Base-by-base conservation (phyloP, 371 early-diverging fungal species). In the Mortierella polycephala region DNA sequence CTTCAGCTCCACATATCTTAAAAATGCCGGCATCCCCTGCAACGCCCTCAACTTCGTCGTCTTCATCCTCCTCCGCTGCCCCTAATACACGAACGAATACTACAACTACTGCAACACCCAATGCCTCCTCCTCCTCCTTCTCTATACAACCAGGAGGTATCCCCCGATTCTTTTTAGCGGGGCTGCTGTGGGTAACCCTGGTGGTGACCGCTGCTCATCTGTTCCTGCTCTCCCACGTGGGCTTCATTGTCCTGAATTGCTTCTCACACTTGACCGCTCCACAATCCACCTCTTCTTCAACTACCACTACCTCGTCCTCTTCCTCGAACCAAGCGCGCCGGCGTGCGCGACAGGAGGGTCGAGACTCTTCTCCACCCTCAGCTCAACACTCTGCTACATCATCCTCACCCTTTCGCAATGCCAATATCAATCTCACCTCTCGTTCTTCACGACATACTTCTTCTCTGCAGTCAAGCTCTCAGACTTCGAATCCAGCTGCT, bases 191-290 rank as follows among this genome's bases (percentile, higher is more conserved):
- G 77, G 46, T 77, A 57, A 71, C 77, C 40, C 55, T 77, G 2
- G 72, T 71, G 7, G 55, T 77, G 55, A 72, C 79, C 0, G 73
- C 79, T 14, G 69, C 73, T 10, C 73, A 72, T 20, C 69, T 72
- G 18, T 69, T 79, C 37, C 53, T 72, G 1, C 66, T 72, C 51
- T 65, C 69, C 8, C 73, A 72, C 45, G 18, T 72, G 47, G 72
- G 73, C 30, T 68, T 69, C 44, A 46, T 72, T 45, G 56, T 79
- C 47, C 66, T 79, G 62, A 72, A 69, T 10, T 79, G 73, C 60
- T 79, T 79, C 23, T 68, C 72, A 2, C 79, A 66, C 56, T 60
- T 72, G 55, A 69, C 69, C 1, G 49, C 57, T 9, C 13, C 70
- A 5, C n/a, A 66, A 7, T n/a, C 65, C 7, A 16, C 64, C 20